A percentile compares a stretch with the other conserved stretches of the same genome.
Conservation (phyloP, 2,329 filamentous ascomycete genomes). For the Aspergillus sp. region DNA sequence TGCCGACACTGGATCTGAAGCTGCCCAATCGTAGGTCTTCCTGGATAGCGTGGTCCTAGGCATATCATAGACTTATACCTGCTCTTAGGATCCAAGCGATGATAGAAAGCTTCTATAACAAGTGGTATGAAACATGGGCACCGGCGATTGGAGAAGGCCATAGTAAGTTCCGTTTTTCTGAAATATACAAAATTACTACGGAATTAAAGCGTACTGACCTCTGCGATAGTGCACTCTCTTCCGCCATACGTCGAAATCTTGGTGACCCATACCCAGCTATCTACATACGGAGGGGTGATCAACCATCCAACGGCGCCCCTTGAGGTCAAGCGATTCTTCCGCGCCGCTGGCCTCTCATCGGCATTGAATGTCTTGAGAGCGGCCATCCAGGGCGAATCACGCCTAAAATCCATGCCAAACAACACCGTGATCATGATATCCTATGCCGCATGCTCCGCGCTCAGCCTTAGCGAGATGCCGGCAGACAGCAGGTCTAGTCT, state of each 20-base stretch:
- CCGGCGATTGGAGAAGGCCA: slow-evolving; percentile 56
- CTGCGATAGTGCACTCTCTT: slow-evolving; percentile 46
- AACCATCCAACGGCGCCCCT: slow-evolving; percentile 70
- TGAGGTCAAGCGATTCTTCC: slow-evolving; percentile 71
- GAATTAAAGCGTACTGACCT: slow-evolving; percentile 33
- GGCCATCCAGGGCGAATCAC: slow-evolving; percentile 68
- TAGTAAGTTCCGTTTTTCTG: slow-evolving; percentile 34
- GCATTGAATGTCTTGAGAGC: slow-evolving; percentile 73
- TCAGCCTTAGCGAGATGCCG: slow-evolving; percentile 62
- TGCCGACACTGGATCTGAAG: slow-evolving; percentile 31
- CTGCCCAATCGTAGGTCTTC: slow-evolving; percentile 32
- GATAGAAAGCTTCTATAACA: slow-evolving; percentile 65
- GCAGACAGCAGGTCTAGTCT: slow-evolving; percentile 56
- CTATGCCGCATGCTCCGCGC: slow-evolving; percentile 68
- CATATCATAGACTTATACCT: slow-evolving; percentile 7
- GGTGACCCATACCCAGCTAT: slow-evolving; percentile 69
- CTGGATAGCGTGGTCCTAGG: neutral
- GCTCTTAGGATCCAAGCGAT: slow-evolving; percentile 51
- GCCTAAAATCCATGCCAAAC: slow-evolving; percentile 73
- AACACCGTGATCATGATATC: slow-evolving; percentile 79
- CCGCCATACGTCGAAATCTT: slow-evolving; percentile 75
- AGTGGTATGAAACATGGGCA: slow-evolving; percentile 65
- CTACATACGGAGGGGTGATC: slow-evolving; percentile 72
- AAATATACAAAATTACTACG: neutral
- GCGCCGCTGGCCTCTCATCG: slow-evolving; percentile 68